A percentile compares a stretch with the other conserved stretches of the same genome.
Conservation (phyloP, 2,329 filamentous ascomycete species). For the Alternaria arbusti region DNA sequence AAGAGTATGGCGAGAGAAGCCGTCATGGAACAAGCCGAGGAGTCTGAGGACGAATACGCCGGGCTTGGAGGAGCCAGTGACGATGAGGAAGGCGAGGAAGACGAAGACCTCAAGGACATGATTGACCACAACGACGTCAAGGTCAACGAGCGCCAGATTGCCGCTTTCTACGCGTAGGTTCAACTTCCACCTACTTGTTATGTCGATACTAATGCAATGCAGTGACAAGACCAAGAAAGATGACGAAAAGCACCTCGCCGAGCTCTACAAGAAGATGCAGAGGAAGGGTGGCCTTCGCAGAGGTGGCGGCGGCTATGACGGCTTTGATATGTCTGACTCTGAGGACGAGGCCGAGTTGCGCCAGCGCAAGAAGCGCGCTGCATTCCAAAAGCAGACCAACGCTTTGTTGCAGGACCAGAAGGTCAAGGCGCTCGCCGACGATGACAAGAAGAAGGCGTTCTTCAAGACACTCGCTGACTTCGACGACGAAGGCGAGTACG, state of each 20-base stretch:
- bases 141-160: conserved; percentile 80
- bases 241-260: conserved; percentile 69
- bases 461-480: conserved; percentile 86
- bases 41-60: conserved; percentile 98
- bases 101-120: conserved; percentile 80
- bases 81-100: conserved; percentile 79
- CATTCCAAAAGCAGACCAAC: conserved; percentile 91
- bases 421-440: conserved; percentile 86
- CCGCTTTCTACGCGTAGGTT: conserved; percentile 87
- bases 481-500: conserved; percentile 73
- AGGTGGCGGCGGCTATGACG: conserved; percentile 68
- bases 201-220: conserved; percentile 16
- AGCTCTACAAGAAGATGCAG: conserved; percentile 69
- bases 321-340: conserved; percentile 82
- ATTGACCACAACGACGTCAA: conserved; percentile 82
- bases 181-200: background rate
- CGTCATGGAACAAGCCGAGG: conserved; percentile 91
- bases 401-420: conserved; percentile 87
- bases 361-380: conserved; percentile 80
- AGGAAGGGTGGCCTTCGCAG: conserved; percentile 77
- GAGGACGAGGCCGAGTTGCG: conserved; percentile 84
- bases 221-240: conserved; percentile 79
- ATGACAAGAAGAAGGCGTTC: conserved; percentile 89
- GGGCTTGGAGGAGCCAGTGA: conserved; percentile 89
- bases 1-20: conserved; percentile 84